Evolutionary conservation across 345 rosid genomes (phyloP).

Genomic region (Dipteronia sinensis): DNA sequence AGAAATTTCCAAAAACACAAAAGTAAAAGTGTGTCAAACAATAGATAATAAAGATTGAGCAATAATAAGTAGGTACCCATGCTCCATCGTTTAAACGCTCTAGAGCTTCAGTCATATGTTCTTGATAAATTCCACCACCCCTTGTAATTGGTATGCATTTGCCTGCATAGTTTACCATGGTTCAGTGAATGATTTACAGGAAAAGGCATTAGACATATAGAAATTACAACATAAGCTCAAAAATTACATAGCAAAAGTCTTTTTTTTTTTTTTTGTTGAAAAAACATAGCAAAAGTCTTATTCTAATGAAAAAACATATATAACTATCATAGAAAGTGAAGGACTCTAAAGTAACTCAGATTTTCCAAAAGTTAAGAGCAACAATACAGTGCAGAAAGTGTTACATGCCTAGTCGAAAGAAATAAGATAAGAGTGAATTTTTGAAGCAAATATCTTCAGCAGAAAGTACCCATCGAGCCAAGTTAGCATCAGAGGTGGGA

Average conservation of each 20-base stretch:
- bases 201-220: background rate
- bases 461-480: constrained; percentile 85
- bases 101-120: constrained; percentile 88
- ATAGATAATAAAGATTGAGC: background rate
- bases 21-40: background rate
- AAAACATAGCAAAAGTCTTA: too few relatives aligned
- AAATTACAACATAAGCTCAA: background rate
- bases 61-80: constrained; percentile 59
- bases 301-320: too few relatives aligned
- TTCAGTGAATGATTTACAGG: constrained; percentile 13
- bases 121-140: constrained; percentile 91
- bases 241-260: too few relatives aligned
- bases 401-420: constrained; percentile 72
- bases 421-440: constrained; percentile 55
- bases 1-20: background rate
- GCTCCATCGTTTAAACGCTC: constrained; percentile 67
- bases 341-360: too few relatives aligned
- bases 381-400: background rate
- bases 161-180: constrained; percentile 50
- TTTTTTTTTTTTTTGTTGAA: too few relatives aligned
- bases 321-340: too few relatives aligned
- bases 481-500: constrained; percentile 56
- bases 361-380: too few relatives aligned
- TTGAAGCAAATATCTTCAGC: constrained; percentile 94
- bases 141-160: constrained; percentile 94